Conservation (phyloP, 345 rosid species). For the Linum tenue region DNA sequence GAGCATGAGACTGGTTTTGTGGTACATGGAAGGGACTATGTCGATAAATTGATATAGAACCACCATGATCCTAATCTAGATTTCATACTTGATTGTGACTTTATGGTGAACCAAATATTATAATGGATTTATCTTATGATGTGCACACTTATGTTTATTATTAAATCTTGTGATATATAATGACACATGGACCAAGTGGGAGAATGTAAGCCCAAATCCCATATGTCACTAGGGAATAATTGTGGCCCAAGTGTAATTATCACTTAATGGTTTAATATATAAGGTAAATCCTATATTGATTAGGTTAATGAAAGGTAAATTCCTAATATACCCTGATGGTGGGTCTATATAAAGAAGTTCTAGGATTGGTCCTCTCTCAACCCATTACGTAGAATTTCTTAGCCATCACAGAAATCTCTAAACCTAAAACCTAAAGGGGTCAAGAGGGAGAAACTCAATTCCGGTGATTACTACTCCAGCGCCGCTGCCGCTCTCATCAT, state of each 20-base stretch:
- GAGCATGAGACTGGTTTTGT: not conserved
- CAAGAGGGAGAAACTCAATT: not conserved
- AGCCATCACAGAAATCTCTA: not conserved
- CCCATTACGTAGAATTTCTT: not conserved
- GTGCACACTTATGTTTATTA: not conserved
- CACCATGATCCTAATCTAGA: constrained; percentile 1
- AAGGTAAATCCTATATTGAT: not conserved
- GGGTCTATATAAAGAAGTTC: not conserved
- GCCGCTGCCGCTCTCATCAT: not conserved
- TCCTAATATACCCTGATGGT: not conserved
- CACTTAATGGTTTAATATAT: not conserved
- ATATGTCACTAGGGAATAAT: not conserved
- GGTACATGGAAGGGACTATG: constrained; percentile 1
- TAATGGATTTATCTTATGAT: not conserved
- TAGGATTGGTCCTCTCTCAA: not conserved
- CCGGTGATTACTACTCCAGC: not conserved
- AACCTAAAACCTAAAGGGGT: not conserved
- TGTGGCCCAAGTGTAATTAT: not conserved
- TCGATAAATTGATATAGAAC: constrained; percentile 2
- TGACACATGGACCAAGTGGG: not conserved
- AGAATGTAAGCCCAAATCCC: not conserved
- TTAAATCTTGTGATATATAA: too few relatives aligned
- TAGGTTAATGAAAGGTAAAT: not conserved
- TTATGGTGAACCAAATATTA: not conserved
- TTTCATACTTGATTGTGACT: constrained; percentile 5